Evolutionary conservation across 2,329 filamentous ascomycete genomes (phyloP), one percentile per base, ranked within the genome.

Genomic region (Neofusicoccum cordaticola): DNA sequence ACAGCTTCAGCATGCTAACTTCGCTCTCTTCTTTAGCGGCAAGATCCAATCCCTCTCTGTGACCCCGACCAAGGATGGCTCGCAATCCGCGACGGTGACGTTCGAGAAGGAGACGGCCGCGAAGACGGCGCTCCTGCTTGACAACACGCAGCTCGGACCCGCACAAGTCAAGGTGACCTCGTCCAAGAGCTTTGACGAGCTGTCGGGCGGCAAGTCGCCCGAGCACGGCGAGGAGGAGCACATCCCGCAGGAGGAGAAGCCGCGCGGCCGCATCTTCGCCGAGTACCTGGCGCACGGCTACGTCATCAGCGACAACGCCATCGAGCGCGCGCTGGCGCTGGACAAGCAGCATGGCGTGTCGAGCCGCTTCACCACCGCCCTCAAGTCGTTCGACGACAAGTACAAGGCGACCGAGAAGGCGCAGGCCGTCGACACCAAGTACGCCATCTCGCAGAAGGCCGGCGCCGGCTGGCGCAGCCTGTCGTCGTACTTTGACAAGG

Each of bases 261-360:
- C 95, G 15, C 90, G 93, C 72, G 88, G 91, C 45, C 92, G 95
- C 72, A 97, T 99, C 77, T 80, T 97, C 58, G 95, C 95, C 69
- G 95, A 99, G 82, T 97, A 98, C 79, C 90, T 99, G 39, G 93
- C 95, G 11, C 92, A 97, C 73, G 95, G 95, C 71, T 99, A 99
- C 81, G 86, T 88, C 44, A 84, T 98, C 69, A 93, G 86, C 67
- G 88, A 90, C 74, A 82, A 85, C 64, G 91, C 91, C 58, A 89
- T 97, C 71, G 86, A 95, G 81, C 86, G 86, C 68, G 94, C 92
- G 68, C 91, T 99, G 73, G 87, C 91, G 35, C 87, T 98, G 60
- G 95, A 99, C 82, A 83, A 90, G 76, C 90, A 94, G 81, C 93
- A 98, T 80, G 92, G 92, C 70, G 88, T 98, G 73, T 91, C 90